Conservation (phyloP, 768 basidiomycete genomes). For the Kwoniella newhampshirensis region DNA sequence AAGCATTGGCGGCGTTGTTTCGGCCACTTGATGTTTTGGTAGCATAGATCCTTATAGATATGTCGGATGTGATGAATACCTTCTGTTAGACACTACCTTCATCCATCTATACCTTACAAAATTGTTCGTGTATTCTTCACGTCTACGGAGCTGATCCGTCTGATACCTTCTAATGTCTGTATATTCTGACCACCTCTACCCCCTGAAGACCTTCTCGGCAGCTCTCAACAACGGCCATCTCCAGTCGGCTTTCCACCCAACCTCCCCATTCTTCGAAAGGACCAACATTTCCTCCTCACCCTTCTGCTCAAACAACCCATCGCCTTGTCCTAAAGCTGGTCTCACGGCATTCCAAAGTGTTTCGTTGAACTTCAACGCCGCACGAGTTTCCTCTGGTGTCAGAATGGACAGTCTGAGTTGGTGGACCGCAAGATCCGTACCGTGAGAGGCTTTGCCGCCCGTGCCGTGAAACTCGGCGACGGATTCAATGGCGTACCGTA, state of each 20-base stretch:
- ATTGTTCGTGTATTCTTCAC: too few relatives aligned
- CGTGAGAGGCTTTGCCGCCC: slow-evolving; percentile 70
- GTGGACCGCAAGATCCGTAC: slow-evolving; percentile 66
- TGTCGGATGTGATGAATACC: too few relatives aligned
- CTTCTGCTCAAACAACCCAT: slow-evolving; percentile 40
- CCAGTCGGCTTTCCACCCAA: slow-evolving; percentile 62
- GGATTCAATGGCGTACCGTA: slow-evolving; percentile 71
- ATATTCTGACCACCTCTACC: too few relatives aligned
- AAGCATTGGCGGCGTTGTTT: too few relatives aligned
- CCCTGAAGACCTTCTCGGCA: slow-evolving; percentile 26
- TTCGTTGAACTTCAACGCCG: slow-evolving; percentile 63
- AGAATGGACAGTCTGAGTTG: slow-evolving; percentile 62
- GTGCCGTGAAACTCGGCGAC: slow-evolving; percentile 64
- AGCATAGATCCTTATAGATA: too few relatives aligned
- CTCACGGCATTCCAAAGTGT: slow-evolving; percentile 58
- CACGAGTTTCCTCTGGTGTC: slow-evolving; percentile 56
- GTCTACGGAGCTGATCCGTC: too few relatives aligned
- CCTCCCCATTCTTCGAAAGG: slow-evolving; percentile 59
- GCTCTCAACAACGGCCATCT: slow-evolving; percentile 56
- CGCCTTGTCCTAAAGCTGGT: slow-evolving; percentile 52
- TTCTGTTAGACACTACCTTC: too few relatives aligned
- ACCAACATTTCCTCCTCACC: slow-evolving; percentile 58
- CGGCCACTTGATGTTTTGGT: too few relatives aligned
- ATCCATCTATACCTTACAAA: too few relatives aligned
- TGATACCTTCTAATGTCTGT: too few relatives aligned